Conservation (phyloP, 257 asterid genomes). For the Jacaranda mimosifolia region DNA sequence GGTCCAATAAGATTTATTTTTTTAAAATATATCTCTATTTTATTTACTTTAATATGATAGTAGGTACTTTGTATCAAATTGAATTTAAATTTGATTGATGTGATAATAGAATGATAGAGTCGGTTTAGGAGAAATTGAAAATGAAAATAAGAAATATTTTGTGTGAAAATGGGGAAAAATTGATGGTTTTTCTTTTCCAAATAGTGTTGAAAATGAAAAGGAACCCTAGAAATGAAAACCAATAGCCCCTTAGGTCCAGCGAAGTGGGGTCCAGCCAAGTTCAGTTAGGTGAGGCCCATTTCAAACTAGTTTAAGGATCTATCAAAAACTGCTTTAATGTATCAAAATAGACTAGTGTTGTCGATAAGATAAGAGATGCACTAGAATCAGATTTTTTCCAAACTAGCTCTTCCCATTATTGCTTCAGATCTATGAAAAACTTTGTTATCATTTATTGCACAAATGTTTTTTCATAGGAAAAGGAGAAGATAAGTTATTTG, state of each 20-base stretch:
- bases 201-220: too few species aligned
- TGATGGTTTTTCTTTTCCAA: too few species aligned
- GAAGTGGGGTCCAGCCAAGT: background rate
- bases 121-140: too few species aligned
- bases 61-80: too few species aligned
- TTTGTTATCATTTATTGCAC: background rate
- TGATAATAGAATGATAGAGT: too few species aligned
- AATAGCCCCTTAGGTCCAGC: background rate
- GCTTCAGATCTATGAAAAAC: background rate
- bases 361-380: background rate
- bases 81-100: too few species aligned
- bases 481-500: background rate
- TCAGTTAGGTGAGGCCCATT: conserved; percentile 5
- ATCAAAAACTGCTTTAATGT: background rate
- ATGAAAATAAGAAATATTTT: too few species aligned
- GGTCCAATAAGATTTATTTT: too few species aligned
- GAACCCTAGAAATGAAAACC: too few species aligned
- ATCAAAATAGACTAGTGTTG: background rate
- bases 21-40: too few species aligned
- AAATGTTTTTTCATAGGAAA: background rate
- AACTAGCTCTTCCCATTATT: background rate
- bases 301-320: conserved; percentile 8
- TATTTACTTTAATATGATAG: too few species aligned
- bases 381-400: background rate
- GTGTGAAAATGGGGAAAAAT: too few species aligned